These are phyloP conservation scores for Lachancea nothofagi DNA, from an alignment of 805 yeast genomes.

Conservation along the genomic window DNA sequence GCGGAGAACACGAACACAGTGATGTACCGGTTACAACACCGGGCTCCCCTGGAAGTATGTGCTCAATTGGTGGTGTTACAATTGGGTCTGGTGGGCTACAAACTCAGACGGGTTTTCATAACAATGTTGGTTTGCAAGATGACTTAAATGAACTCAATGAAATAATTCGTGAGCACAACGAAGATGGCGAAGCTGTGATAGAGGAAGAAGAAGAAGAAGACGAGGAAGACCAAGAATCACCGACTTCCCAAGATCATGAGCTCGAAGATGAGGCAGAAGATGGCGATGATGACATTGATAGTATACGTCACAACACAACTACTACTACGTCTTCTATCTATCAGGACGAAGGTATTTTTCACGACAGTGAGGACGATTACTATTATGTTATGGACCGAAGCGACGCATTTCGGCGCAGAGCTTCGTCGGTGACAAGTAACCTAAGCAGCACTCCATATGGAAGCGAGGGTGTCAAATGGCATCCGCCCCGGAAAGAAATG, in stretches of 20 bases:
- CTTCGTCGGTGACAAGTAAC: conserved; percentile 24
- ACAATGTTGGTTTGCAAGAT: conserved; percentile 54
- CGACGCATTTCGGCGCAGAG: conserved; percentile 14
- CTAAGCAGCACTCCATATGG: conserved; percentile 23
- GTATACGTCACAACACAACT: conserved; percentile 10
- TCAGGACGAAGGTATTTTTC: conserved; percentile 27
- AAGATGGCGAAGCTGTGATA: conserved; percentile 21
- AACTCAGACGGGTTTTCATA: conserved; percentile 10
- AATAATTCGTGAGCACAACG: conserved; percentile 22
- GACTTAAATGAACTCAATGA: conserved; percentile 55
- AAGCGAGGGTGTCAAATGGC: conserved; percentile 41
- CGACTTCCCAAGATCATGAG: conserved; percentile 8
- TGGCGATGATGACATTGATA: conserved; percentile 13
- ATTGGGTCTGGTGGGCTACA: conserved; percentile 8
- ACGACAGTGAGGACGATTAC: conserved; percentile 25
- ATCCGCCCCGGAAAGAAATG: conserved; percentile 37
- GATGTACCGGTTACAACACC: conserved; percentile 3
- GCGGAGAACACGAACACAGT: background rate
- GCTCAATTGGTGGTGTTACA: conserved; percentile 4
- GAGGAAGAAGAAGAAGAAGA: conserved; percentile 13
- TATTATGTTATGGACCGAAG: conserved; percentile 17
- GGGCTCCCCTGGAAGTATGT: conserved; percentile 6
- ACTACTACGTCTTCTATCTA: conserved; percentile 18
- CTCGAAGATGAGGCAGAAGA: conserved; percentile 17
- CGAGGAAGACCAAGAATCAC: conserved; percentile 15